Percentiles rank a stretch among this genome's conserved stretches.
Evolutionary conservation across 371 early-diverging fungal genomes (phyloP).

Genomic region (Catenaria anguillulae): DNA sequence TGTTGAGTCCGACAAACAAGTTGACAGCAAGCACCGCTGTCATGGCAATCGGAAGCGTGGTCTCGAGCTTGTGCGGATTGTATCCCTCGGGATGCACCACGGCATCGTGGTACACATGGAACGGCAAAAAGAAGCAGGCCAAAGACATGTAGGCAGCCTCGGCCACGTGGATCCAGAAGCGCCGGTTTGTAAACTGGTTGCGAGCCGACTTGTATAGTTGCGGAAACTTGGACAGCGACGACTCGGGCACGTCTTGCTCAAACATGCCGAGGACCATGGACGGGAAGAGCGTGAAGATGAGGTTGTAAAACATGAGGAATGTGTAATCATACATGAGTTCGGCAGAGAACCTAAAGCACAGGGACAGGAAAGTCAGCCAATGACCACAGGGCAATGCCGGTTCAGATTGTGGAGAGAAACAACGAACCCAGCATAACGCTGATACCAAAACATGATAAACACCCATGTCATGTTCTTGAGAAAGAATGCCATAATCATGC

Average conservation of each 20-base stretch:
- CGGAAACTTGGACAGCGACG: constrained; percentile 56
- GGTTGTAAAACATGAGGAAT: constrained; percentile 38
- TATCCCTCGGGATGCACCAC: constrained; percentile 36
- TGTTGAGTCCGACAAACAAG: constrained; percentile 55
- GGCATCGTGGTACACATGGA: constrained; percentile 27
- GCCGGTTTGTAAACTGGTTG: constrained; percentile 59
- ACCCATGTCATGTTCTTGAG: constrained; percentile 70
- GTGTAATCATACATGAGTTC: constrained; percentile 20
- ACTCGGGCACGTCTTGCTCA: constrained; percentile 74
- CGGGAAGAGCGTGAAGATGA: constrained; percentile 55
- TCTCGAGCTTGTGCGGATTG: constrained; percentile 44
- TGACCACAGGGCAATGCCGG: too few relatives aligned
- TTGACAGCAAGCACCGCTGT: constrained; percentile 61
- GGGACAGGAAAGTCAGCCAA: background rate
- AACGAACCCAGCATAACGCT: constrained; percentile 50
- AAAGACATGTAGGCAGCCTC: constrained; percentile 80
- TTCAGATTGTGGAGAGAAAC: too few relatives aligned
- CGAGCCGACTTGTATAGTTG: constrained; percentile 76
- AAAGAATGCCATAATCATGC: constrained; percentile 61
- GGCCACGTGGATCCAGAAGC: constrained; percentile 64
- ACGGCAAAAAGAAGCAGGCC: constrained; percentile 59
- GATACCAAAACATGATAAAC: constrained; percentile 65
- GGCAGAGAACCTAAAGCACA: constrained; percentile 36
- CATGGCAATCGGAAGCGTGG: constrained; percentile 63
- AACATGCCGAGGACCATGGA: constrained; percentile 58